phyloP scores from a whole-genome alignment of 1,139 yeast species.

The Pichia sp. region DNA sequence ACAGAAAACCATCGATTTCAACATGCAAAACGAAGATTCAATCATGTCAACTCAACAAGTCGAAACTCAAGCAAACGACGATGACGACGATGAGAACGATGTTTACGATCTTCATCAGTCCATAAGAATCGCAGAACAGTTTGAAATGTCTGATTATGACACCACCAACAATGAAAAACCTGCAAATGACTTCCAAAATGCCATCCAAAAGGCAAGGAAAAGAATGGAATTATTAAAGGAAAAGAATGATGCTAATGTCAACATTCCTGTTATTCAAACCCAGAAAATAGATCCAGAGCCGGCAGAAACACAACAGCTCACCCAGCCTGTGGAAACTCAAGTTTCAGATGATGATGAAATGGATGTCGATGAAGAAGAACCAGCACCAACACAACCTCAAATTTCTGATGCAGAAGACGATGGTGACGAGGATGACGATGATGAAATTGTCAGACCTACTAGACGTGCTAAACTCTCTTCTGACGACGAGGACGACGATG shows the following conservation, averaged over 20 bases:
- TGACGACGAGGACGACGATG: too few relatives aligned
- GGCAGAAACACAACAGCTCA: too few relatives aligned
- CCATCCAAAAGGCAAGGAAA: constrained; percentile 7
- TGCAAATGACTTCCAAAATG: constrained; percentile 1
- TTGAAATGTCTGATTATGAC: constrained; percentile 8
- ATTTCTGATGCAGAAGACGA: neutral
- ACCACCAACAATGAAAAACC: neutral
- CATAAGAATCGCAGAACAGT: constrained; percentile 11
- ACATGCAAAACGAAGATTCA: too few relatives aligned
- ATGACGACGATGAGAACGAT: constrained; percentile 7
- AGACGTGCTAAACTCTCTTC: neutral
- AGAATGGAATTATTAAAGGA: constrained; percentile 1
- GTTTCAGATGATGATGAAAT: too few relatives aligned
- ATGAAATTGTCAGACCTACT: constrained; percentile 3
- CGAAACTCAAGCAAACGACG: too few relatives aligned
- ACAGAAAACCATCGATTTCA: neutral
- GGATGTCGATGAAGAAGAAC: neutral
- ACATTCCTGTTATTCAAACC: too few relatives aligned
- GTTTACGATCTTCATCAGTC: constrained; percentile 14
- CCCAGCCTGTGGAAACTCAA: too few relatives aligned
- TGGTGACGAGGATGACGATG: constrained; percentile 10
- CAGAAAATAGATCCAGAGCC: too few relatives aligned
- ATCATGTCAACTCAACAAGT: too few relatives aligned
- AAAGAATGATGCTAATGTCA: neutral
- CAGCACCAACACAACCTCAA: too few relatives aligned